These are phyloP conservation scores for Termitomyces sp. DNA, from an alignment of 768 basidiomycete species.

Conservation along the genomic window DNA sequence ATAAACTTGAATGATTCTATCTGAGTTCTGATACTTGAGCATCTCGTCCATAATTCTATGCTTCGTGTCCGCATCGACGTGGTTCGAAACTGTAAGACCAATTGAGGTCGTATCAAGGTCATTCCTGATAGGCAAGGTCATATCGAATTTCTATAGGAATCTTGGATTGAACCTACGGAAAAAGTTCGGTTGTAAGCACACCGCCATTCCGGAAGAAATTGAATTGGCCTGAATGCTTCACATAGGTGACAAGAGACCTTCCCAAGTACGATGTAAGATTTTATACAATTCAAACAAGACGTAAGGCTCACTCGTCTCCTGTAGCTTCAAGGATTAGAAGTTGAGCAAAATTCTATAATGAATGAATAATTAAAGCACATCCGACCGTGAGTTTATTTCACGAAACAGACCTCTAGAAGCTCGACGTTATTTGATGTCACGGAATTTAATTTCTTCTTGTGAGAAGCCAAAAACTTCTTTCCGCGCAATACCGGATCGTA, in stretches of 20 bases:
- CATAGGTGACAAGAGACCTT: not conserved
- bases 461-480: not conserved
- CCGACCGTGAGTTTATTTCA: not conserved
- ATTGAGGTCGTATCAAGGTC: not conserved
- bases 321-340: too few relatives aligned
- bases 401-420: not conserved
- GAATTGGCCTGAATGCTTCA: not conserved
- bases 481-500: not conserved
- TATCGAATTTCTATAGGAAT: not conserved
- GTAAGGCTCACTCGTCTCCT: not conserved
- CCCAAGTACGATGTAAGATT: too few relatives aligned
- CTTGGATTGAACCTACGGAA: not conserved
- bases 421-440: not conserved
- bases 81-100: not conserved
- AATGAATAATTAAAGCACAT: not conserved
- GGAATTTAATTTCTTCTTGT: not conserved
- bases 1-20: not conserved
- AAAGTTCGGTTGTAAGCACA: not conserved
- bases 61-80: not conserved
- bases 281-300: not conserved
- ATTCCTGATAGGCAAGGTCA: not conserved
- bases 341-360: not conserved
- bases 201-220: not conserved
- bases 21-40: not conserved
- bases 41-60: too few relatives aligned